phyloP scores from a whole-genome alignment of 306 rosid species.

The Begonia fuchsioides region DNA sequence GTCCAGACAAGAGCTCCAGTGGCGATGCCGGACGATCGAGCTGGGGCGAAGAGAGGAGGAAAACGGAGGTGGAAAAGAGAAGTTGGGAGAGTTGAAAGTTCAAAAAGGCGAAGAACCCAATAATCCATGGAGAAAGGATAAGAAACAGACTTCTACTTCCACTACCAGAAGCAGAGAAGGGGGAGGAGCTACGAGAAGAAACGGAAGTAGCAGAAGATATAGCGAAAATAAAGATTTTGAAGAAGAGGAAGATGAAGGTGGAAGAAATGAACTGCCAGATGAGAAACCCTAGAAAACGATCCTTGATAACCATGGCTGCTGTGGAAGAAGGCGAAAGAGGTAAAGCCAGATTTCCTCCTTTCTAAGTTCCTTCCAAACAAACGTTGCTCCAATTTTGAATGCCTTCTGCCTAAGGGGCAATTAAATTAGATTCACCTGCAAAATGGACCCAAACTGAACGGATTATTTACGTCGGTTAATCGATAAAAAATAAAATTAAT shows the following conservation, averaged over 20 bases:
- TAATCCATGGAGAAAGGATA: slow-evolving; percentile 20
- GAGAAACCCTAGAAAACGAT: slow-evolving; percentile 53
- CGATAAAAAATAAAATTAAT: too few species aligned
- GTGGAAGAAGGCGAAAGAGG: slow-evolving; percentile 6
- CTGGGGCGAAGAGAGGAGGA: slow-evolving; percentile 40
- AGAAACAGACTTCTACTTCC: slow-evolving; percentile 12
- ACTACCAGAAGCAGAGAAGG: not conserved
- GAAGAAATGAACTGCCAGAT: slow-evolving; percentile 93
- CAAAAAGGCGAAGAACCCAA: slow-evolving; percentile 23
- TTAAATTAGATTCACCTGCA: too few species aligned
- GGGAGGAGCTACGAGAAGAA: not conserved
- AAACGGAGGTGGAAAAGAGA: slow-evolving; percentile 59
- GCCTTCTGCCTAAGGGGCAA: too few species aligned
- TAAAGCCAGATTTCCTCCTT: not conserved
- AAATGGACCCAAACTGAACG: too few species aligned
- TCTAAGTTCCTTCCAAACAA: not conserved
- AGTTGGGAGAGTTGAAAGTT: slow-evolving; percentile 48
- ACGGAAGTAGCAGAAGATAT: slow-evolving; percentile 5
- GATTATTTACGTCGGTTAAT: too few species aligned
- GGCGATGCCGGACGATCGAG: slow-evolving; percentile 27
- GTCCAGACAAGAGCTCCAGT: slow-evolving; percentile 18
- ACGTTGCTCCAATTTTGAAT: too few species aligned
- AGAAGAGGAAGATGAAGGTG: slow-evolving; percentile 33
- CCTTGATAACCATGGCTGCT: slow-evolving; percentile 28
- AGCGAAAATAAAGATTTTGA: slow-evolving; percentile 22